A percentile compares a stretch with the other conserved stretches of the same genome.
These are phyloP conservation scores for Aquilaria malaccensis DNA, from an alignment of 345 rosid species.

Conservation along the genomic window DNA sequence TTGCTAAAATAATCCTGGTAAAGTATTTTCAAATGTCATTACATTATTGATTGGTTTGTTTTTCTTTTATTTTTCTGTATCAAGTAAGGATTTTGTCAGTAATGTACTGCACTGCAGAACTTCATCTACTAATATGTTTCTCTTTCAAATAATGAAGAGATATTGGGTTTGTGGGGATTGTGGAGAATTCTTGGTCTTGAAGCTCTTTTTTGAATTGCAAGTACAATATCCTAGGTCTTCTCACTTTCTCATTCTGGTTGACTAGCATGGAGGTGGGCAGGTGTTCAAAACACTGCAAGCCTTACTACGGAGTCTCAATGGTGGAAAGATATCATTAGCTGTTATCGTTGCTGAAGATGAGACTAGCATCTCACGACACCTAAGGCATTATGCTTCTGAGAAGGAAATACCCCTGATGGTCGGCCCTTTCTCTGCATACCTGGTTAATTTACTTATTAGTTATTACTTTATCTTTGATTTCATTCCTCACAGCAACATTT, in stretches of 20 bases:
- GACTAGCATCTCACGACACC: slow-evolving; percentile 43
- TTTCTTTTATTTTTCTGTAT: neutral
- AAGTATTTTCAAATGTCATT: slow-evolving; percentile 1
- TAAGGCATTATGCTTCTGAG: slow-evolving; percentile 51
- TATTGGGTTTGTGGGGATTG: too few species aligned
- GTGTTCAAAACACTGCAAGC: slow-evolving; percentile 43
- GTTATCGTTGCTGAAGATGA: slow-evolving; percentile 42
- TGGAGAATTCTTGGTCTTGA: too few species aligned
- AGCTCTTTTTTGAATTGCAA: too few species aligned
- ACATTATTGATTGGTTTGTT: neutral
- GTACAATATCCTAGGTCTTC: neutral
- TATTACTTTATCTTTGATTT: neutral
- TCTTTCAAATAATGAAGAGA: neutral
- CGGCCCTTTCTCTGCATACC: neutral
- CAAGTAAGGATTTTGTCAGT: neutral
- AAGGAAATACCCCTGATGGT: slow-evolving; percentile 51
- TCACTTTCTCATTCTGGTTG: slow-evolving; percentile 7
- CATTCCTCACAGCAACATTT: too few species aligned
- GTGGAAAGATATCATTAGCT: slow-evolving; percentile 32
- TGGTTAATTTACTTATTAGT: too few species aligned
- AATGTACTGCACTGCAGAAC: too few species aligned
- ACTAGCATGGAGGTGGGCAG: slow-evolving; percentile 58
- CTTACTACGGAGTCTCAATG: slow-evolving; percentile 34
- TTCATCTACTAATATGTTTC: too few species aligned
- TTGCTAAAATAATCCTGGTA: slow-evolving; percentile 46